Evolutionary conservation across 441 rosid genomes (phyloP).

Genomic region (Aquilaria agallochum): DNA sequence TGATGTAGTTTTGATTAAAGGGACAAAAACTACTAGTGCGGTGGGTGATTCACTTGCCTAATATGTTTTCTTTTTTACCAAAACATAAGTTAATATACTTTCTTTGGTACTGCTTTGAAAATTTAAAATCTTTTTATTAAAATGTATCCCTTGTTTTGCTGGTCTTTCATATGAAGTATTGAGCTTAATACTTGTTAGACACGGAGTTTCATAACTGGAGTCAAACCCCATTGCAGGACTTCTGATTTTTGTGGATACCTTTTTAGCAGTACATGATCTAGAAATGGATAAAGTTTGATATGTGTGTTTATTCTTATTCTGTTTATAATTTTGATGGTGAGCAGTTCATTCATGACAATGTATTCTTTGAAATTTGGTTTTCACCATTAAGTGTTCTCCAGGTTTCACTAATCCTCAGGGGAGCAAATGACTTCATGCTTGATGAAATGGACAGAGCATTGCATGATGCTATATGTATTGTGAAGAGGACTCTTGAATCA

Average conservation of each 20-base stretch:
- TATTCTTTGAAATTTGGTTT: constrained; percentile 5
- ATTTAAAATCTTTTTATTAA: no score
- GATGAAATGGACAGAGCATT: constrained; percentile 99
- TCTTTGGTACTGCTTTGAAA: no score
- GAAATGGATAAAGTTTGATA: background rate
- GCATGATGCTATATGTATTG: constrained; percentile 83
- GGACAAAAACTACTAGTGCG: constrained; percentile 86
- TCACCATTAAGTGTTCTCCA: constrained; percentile 20
- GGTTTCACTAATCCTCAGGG: constrained; percentile 96
- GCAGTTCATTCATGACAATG: no score
- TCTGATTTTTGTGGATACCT: background rate
- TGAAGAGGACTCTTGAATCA: constrained; percentile 97
- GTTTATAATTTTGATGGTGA: no score
- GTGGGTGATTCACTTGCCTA: constrained; percentile 34
- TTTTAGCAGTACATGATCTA: background rate
- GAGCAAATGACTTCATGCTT: constrained; percentile 98
- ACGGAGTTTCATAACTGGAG: no score
- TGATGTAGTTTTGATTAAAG: constrained; percentile 90
- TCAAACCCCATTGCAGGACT: background rate
- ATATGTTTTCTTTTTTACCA: background rate
- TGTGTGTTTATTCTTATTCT: background rate
- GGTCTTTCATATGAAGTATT: no score
- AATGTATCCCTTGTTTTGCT: no score
- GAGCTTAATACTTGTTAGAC: no score
- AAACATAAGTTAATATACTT: no score